Evolutionary conservation across 129 eudicot species (phyloP).

Genomic region (Centella asiatica): DNA sequence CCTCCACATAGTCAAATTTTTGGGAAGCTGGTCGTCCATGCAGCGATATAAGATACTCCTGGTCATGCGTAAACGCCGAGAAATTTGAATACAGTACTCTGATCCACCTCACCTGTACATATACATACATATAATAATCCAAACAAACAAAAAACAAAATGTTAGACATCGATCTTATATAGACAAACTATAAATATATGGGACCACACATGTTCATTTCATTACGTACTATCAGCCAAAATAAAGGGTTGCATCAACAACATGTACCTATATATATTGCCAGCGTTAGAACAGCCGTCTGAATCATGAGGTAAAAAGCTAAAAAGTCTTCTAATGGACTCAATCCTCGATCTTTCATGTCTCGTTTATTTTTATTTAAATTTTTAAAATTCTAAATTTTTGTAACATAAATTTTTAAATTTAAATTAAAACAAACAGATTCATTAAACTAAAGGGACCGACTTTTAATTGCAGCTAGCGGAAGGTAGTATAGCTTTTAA

Average conservation of each 20-base stretch:
- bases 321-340: slow-evolving; percentile 13
- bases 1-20: slow-evolving; percentile 85
- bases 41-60: slow-evolving; percentile 70
- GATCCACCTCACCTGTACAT: slow-evolving; percentile 85
- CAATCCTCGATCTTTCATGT: slow-evolving; percentile 10
- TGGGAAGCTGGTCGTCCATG: slow-evolving; percentile 35
- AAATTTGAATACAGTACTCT: slow-evolving; percentile 81
- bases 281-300: slow-evolving; percentile 25
- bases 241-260: slow-evolving; percentile 17
- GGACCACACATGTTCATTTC: slow-evolving; percentile 2
- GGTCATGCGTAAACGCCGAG: slow-evolving; percentile 70
- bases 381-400: no score
- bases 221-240: not conserved
- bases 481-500: no score
- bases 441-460: no score
- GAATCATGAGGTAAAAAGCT: slow-evolving; percentile 11
- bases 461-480: no score
- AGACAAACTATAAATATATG: no score
- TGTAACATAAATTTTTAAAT: not conserved
- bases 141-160: not conserved
- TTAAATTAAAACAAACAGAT: no score
- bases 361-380: no score
- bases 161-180: not conserved
- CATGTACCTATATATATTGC: slow-evolving; percentile 5
- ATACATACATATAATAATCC: not conserved